phyloP scores from a whole-genome alignment of 2,329 filamentous ascomycete species.

The Fusarium torulosum region DNA sequence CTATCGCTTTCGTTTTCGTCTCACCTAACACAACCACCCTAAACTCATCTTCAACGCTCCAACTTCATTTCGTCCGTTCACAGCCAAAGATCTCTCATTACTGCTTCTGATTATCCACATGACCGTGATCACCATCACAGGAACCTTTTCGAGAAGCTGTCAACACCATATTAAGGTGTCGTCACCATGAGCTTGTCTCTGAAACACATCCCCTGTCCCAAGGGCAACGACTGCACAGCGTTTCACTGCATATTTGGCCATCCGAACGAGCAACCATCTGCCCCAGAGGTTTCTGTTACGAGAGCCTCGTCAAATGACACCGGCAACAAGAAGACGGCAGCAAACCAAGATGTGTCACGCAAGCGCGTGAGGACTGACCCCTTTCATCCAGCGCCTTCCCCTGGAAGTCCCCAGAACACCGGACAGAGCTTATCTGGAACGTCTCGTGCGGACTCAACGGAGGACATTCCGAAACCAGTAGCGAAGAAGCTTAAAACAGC shows the following conservation, averaged over 20 bases:
- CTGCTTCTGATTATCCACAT: not conserved
- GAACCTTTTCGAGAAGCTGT: not conserved
- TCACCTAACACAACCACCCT: conserved; percentile 15
- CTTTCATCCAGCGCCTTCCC: conserved; percentile 21
- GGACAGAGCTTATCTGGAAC: conserved; percentile 16
- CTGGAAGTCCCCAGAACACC: conserved; percentile 15
- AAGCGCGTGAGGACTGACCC: conserved; percentile 50
- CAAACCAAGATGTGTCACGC: conserved; percentile 48
- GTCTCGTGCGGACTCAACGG: conserved; percentile 10
- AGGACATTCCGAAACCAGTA: conserved; percentile 2
- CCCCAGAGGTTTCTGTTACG: conserved; percentile 15
- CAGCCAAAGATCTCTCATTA: not conserved
- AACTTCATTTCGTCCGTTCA: conserved; percentile 4
- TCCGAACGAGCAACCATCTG: conserved; percentile 50
- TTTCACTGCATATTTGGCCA: conserved; percentile 66
- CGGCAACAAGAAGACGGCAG: conserved; percentile 18
- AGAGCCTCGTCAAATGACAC: conserved; percentile 4
- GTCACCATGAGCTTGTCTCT: conserved; percentile 56
- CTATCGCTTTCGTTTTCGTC: conserved; percentile 2
- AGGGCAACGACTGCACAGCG: conserved; percentile 61
- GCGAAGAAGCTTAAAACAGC: conserved; percentile 41
- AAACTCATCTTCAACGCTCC: conserved; percentile 18
- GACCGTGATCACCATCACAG: no score
- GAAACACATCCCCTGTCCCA: conserved; percentile 65
- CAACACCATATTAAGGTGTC: not conserved